Percentiles rank a stretch among this genome's conserved stretches.
These are phyloP conservation scores for Pseudopyricularia cyperi DNA, from an alignment of 2,329 filamentous ascomycete species.

Conservation along the genomic window DNA sequence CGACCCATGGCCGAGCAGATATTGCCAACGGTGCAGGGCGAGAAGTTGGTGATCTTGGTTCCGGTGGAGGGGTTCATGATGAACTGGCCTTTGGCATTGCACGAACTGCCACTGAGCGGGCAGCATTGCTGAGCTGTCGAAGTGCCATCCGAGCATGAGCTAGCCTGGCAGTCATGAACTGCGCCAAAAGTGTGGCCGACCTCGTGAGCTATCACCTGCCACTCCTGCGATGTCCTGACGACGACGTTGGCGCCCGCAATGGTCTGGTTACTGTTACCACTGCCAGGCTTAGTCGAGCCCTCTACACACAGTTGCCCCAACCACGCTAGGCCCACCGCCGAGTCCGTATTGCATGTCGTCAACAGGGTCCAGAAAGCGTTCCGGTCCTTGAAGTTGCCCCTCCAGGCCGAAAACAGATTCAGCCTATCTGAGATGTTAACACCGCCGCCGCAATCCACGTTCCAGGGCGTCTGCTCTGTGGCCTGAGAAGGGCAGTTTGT, in stretches of 20 bases:
- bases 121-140: slow-evolving; percentile 53
- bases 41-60: slow-evolving; percentile 63
- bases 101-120: slow-evolving; percentile 53
- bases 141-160: slow-evolving; percentile 53
- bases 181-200: slow-evolving; percentile 90
- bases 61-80: slow-evolving; percentile 95
- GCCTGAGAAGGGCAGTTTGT: slow-evolving; percentile 55
- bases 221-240: slow-evolving; percentile 68
- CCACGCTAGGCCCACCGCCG: slow-evolving; percentile 88
- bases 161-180: slow-evolving; percentile 74
- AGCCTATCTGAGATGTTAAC: slow-evolving; percentile 63
- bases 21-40: slow-evolving; percentile 80
- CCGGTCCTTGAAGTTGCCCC: slow-evolving; percentile 59
- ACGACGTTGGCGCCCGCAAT: slow-evolving; percentile 85
- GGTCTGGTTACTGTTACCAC: slow-evolving; percentile 47
- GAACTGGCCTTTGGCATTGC: slow-evolving; percentile 65
- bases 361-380: slow-evolving; percentile 93
- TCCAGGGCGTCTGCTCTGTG: slow-evolving; percentile 62
- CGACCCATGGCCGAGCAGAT: slow-evolving; percentile 77
- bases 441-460: slow-evolving; percentile 54
- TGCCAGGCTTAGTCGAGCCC: slow-evolving; percentile 40
- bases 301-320: slow-evolving; percentile 69
- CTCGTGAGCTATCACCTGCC: slow-evolving; percentile 94
- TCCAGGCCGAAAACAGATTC: slow-evolving; percentile 81
- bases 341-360: slow-evolving; percentile 66